Conservation (phyloP, 352 stramenopile species). For the Phytophthora tentaculata region DNA sequence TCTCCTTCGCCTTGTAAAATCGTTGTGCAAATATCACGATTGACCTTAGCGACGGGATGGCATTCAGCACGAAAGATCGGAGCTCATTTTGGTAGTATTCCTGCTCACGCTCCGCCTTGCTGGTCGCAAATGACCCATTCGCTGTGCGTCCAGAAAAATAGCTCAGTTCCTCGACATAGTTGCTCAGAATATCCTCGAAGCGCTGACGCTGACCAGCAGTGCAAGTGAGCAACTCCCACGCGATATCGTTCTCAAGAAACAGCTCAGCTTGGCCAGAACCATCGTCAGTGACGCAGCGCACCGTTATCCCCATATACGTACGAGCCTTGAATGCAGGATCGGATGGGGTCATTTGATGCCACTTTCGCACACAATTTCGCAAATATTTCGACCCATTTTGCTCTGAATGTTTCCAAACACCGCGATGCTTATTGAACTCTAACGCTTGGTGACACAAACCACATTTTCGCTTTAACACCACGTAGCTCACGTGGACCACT, state of each 20-base stretch:
- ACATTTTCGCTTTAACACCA: slow-evolving; percentile 77
- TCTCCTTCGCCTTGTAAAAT: slow-evolving; percentile 59
- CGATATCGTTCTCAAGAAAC: slow-evolving; percentile 69
- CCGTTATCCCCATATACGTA: slow-evolving; percentile 52
- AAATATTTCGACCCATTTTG: slow-evolving; percentile 8
- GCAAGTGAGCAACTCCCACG: slow-evolving; percentile 74
- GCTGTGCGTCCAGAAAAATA: slow-evolving; percentile 57
- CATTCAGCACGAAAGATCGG: slow-evolving; percentile 47
- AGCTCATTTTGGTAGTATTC: slow-evolving; percentile 77
- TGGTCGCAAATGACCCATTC: slow-evolving; percentile 38
- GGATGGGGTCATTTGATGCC: slow-evolving; percentile 39
- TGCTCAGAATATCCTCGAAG: slow-evolving; percentile 57
- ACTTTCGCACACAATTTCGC: slow-evolving; percentile 27
- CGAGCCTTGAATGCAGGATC: slow-evolving; percentile 40
- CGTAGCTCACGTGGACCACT: slow-evolving; percentile 81
- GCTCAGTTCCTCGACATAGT: slow-evolving; percentile 53
- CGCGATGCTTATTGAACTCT: slow-evolving; percentile 46
- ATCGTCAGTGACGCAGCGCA: slow-evolving; percentile 79
- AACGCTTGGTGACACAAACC: slow-evolving; percentile 57
- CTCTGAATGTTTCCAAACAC: slow-evolving; percentile 48
- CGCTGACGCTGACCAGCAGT: slow-evolving; percentile 42
- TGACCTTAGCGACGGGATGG: slow-evolving; percentile 28
- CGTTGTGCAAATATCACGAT: slow-evolving; percentile 63
- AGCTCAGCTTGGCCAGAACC: slow-evolving; percentile 79
- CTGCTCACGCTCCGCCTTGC: slow-evolving; percentile 36